A percentile compares a stretch with the other conserved stretches of the same genome.
Evolutionary conservation across 202 grass and related monocot species (phyloP).

Genomic region (Schoenoplectus tabernaemontani): DNA sequence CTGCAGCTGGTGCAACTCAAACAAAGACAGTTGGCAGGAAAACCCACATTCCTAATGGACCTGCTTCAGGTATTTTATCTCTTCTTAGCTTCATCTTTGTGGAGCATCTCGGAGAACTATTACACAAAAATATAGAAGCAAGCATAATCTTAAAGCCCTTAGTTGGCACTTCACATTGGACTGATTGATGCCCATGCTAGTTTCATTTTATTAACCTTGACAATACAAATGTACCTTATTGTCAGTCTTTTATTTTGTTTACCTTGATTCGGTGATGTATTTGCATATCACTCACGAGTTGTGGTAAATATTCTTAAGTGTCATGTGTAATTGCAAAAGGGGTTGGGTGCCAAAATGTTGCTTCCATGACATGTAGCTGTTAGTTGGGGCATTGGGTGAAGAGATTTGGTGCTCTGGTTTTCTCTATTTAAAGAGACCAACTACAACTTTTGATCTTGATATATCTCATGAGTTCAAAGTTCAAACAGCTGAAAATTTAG

Average conservation of each 20-base stretch:
- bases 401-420: not conserved
- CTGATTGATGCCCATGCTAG: not conserved
- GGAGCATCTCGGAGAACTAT: not conserved
- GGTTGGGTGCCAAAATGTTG: not conserved
- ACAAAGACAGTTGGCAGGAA: slow-evolving; percentile 16
- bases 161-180: not conserved
- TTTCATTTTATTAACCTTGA: not conserved
- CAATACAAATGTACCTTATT: not conserved
- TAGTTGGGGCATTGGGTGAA: not conserved
- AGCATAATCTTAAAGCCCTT: not conserved
- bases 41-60: slow-evolving; percentile 18
- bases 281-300: not conserved
- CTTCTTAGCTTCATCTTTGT: not conserved
- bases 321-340: not conserved
- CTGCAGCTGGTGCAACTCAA: slow-evolving; percentile 19
- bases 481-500: not conserved
- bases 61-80: slow-evolving; percentile 7
- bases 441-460: not conserved
- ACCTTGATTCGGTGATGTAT: not conserved
- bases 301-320: too few species aligned
- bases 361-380: not conserved
- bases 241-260: not conserved
- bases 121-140: not conserved
- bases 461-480: not conserved
- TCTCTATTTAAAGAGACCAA: not conserved